phyloP scores from a whole-genome alignment of 805 yeast genomes.

The Pichia sporocuriosa region DNA sequence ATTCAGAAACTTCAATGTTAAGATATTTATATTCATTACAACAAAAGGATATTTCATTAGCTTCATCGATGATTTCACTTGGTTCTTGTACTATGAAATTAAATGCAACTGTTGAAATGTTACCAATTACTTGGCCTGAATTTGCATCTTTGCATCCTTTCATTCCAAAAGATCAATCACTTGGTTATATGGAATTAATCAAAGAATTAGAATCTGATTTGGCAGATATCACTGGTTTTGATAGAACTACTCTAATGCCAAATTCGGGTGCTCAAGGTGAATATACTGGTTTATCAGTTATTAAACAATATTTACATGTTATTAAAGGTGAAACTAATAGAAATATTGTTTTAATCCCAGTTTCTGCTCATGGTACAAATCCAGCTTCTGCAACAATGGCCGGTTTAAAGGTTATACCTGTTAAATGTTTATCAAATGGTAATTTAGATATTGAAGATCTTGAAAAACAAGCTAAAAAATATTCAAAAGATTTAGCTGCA shows the following conservation, averaged over 20 bases:
- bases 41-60: slow-evolving; percentile 82
- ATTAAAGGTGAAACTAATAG: slow-evolving; percentile 65
- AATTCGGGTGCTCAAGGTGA: slow-evolving; percentile 99
- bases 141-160: slow-evolving; percentile 87
- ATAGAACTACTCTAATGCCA: slow-evolving; percentile 87
- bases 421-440: slow-evolving; percentile 80
- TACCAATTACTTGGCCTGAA: slow-evolving; percentile 91
- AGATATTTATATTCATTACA: slow-evolving; percentile 84
- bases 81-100: slow-evolving; percentile 99
- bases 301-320: slow-evolving; percentile 61
- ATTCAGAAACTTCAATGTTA: slow-evolving; percentile 91
- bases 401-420: slow-evolving; percentile 88
- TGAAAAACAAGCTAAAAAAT: slow-evolving; percentile 60
- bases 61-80: slow-evolving; percentile 94
- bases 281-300: slow-evolving; percentile 86
- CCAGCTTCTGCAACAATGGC: slow-evolving; percentile 99
- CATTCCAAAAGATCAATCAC: slow-evolving; percentile 83
- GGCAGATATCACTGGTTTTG: slow-evolving; percentile 89
- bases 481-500: slow-evolving; percentile 71
- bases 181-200: slow-evolving; percentile 74
- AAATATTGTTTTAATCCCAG: slow-evolving; percentile 89
- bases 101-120: slow-evolving; percentile 93
- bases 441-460: slow-evolving; percentile 79
- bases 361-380: slow-evolving; percentile 96
- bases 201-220: slow-evolving; percentile 75